These are phyloP conservation scores for Gynandropsis gynandra DNA, from an alignment of 345 rosid species.

Conservation along the genomic window DNA sequence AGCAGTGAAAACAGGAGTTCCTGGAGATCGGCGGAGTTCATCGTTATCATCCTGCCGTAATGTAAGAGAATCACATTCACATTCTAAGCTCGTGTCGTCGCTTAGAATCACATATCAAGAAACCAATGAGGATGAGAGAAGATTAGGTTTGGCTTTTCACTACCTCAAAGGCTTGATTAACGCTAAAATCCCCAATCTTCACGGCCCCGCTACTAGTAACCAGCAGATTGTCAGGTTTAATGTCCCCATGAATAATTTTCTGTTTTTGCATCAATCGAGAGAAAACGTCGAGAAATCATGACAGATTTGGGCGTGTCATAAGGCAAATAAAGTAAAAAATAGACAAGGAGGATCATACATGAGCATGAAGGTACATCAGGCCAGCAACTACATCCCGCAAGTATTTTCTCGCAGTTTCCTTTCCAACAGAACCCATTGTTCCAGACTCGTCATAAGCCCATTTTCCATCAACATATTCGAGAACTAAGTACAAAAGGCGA, in stretches of 20 bases:
- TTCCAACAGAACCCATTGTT: conserved; percentile 56
- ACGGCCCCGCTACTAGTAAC: conserved; percentile 66
- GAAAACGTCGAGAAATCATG: background rate
- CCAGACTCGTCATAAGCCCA: conserved; percentile 63
- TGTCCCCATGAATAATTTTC: conserved; percentile 95
- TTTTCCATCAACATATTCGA: conserved; percentile 88
- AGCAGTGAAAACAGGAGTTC: conserved; percentile 99
- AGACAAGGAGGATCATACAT: conserved; percentile 44
- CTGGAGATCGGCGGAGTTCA: conserved; percentile 95
- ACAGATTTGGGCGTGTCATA: conserved; percentile 1
- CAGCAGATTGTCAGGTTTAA: conserved; percentile 94
- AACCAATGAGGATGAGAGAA: background rate
- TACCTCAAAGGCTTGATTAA: conserved; percentile 97
- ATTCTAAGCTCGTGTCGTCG: background rate
- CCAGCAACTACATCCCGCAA: conserved; percentile 83
- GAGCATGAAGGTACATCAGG: conserved; percentile 87
- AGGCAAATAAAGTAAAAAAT: background rate
- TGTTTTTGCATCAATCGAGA: conserved; percentile 27
- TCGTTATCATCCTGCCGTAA: conserved; percentile 84
- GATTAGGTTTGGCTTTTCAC: conserved; percentile 14
- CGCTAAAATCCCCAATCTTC: conserved; percentile 97
- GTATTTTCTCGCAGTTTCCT: conserved; percentile 77
- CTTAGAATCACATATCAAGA: background rate
- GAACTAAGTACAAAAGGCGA: conserved; percentile 41
- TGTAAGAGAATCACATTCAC: conserved; percentile 11